Conservation (phyloP, 768 basidiomycete species). For the Podaxis sp. region DNA sequence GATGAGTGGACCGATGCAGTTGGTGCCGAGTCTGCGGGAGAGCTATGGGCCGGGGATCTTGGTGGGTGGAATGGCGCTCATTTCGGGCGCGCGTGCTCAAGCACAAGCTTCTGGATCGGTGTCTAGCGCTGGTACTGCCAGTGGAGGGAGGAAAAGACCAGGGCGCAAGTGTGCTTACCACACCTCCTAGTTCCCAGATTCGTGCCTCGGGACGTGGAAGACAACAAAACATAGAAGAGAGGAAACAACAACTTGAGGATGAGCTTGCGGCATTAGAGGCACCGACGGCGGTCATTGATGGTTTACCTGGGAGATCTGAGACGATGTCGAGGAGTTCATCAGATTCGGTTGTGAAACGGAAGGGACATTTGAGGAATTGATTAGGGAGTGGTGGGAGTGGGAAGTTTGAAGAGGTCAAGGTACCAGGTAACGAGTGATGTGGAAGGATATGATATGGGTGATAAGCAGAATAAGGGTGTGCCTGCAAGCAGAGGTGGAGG, state of each 20-base stretch:
- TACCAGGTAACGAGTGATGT: slow-evolving; percentile 54
- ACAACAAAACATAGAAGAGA: slow-evolving; percentile 33
- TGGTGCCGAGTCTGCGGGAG: slow-evolving; percentile 70
- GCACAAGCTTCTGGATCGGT: not conserved
- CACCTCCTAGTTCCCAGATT: slow-evolving; percentile 23
- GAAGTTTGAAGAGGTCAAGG: slow-evolving; percentile 68
- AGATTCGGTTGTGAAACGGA: slow-evolving; percentile 33
- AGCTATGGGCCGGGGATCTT: slow-evolving; percentile 74
- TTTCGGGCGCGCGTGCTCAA: slow-evolving; percentile 26
- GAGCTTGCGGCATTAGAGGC: slow-evolving; percentile 28
- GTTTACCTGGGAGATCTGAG: not conserved
- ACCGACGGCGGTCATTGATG: not conserved
- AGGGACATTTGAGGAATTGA: slow-evolving; percentile 4
- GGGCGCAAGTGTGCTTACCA: slow-evolving; percentile 22
- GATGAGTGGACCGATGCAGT: slow-evolving; percentile 61
- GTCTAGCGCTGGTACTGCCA: no score
- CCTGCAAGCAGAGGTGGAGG: slow-evolving; percentile 25
- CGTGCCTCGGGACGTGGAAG: slow-evolving; percentile 21
- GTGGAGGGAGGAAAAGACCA: slow-evolving; percentile 8
- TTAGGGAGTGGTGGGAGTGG: slow-evolving; percentile 47
- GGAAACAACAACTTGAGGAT: slow-evolving; percentile 52
- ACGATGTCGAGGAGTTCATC: slow-evolving; percentile 37
- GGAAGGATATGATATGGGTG: slow-evolving; percentile 57
- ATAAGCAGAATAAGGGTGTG: slow-evolving; percentile 28
- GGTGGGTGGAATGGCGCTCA: slow-evolving; percentile 63